phyloP scores from a whole-genome alignment of 2,329 filamentous ascomycete species.

The Annulohypoxylon truncatum region DNA sequence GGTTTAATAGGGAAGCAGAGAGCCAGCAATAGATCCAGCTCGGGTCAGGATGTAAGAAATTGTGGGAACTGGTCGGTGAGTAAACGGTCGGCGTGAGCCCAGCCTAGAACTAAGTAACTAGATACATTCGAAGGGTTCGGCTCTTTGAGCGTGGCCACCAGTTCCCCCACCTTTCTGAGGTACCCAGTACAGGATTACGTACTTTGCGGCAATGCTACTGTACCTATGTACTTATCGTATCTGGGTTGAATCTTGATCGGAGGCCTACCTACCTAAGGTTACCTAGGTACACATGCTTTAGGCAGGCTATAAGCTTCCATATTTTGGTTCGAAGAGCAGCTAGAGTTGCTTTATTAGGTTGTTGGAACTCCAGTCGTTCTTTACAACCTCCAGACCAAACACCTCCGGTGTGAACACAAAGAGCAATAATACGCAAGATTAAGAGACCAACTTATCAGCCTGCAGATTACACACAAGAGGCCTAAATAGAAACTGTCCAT shows the following conservation, averaged over 20 bases:
- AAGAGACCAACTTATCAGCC: constrained; percentile 3
- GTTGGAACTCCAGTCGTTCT: background rate
- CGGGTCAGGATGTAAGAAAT: constrained; percentile 30
- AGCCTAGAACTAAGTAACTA: constrained; percentile 13
- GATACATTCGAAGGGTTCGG: constrained; percentile 19
- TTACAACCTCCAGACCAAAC: constrained; percentile 10
- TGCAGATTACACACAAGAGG: constrained; percentile 1
- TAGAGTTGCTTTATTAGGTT: constrained; percentile 5
- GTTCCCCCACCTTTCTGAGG: constrained; percentile 21
- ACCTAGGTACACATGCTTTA: constrained; percentile 1
- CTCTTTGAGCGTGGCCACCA: constrained; percentile 27
- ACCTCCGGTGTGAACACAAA: background rate
- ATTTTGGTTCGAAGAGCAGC: background rate
- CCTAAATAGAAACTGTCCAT: constrained; percentile 3
- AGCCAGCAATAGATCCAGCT: constrained; percentile 28
- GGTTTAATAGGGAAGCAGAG: constrained; percentile 12
- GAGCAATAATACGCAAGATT: background rate
- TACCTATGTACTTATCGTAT: constrained; percentile 1
- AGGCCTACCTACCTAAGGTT: background rate
- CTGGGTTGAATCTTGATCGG: constrained; percentile 8
- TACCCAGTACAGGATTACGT: constrained; percentile 6
- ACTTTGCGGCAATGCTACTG: constrained; percentile 22
- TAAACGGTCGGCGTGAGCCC: constrained; percentile 27
- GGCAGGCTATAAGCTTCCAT: background rate
- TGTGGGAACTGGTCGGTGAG: constrained; percentile 26